Conservation (phyloP, 164 flowering plant genomes). For the Euptelea pleiosperma region DNA sequence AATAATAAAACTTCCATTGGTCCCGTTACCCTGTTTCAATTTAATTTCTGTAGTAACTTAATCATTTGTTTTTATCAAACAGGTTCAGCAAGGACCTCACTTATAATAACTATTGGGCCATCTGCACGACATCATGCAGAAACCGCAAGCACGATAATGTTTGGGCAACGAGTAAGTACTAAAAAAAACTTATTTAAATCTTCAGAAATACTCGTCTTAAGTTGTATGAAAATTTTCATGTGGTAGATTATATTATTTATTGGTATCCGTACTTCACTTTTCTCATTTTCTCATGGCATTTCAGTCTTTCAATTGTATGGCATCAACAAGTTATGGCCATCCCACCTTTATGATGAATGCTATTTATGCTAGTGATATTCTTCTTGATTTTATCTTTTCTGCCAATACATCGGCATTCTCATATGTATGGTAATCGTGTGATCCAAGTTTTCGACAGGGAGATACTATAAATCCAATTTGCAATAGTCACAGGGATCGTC, state of each 20-base stretch:
- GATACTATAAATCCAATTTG: background rate
- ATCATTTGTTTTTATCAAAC: slow-evolving; percentile 13
- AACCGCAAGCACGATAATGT: slow-evolving; percentile 89
- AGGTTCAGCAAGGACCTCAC: slow-evolving; percentile 95
- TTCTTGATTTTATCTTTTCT: background rate
- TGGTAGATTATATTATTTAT: background rate
- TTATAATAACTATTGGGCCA: slow-evolving; percentile 81
- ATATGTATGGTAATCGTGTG: background rate
- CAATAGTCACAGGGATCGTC: background rate
- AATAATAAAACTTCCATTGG: background rate
- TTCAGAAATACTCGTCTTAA: background rate
- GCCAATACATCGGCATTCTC: background rate
- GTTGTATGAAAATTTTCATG: background rate
- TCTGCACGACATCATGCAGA: slow-evolving; percentile 73
- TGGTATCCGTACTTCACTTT: background rate
- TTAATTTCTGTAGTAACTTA: background rate
- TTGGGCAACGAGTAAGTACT: slow-evolving; percentile 81
- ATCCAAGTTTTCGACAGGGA: background rate
- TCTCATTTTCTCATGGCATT: background rate
- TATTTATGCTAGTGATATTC: background rate
- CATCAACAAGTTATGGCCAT: background rate
- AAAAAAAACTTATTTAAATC: background rate
- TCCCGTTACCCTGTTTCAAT: background rate
- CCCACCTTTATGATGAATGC: background rate
- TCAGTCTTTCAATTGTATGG: background rate